Conservation (phyloP, 148 eudicot species). For the Rhododendron ovatum region DNA sequence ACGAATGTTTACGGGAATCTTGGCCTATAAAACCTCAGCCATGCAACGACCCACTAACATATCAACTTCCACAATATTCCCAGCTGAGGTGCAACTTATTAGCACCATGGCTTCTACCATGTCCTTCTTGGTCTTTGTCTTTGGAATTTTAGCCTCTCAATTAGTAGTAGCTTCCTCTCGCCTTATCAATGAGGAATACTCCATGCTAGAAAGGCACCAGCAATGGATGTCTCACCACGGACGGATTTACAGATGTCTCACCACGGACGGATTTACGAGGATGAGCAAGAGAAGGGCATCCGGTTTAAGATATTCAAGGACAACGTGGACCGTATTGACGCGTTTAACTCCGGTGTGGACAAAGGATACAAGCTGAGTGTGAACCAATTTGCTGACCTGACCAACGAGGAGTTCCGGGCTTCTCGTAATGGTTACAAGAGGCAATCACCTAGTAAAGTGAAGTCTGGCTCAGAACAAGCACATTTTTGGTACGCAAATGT, state of each 20-base stretch:
- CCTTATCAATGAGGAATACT: slow-evolving; percentile 16
- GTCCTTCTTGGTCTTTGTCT: slow-evolving; percentile 5
- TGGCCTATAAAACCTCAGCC: slow-evolving; percentile 4
- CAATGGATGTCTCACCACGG: slow-evolving; percentile 51
- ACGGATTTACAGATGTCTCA: too few relatives aligned
- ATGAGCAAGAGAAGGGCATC: slow-evolving; percentile 31
- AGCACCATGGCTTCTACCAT: slow-evolving; percentile 21
- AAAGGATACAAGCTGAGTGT: slow-evolving; percentile 32
- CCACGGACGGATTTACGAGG: slow-evolving; percentile 51
- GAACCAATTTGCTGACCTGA: slow-evolving; percentile 58
- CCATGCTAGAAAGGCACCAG: slow-evolving; percentile 41
- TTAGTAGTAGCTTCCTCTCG: slow-evolving; percentile 16
- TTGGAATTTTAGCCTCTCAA: slow-evolving; percentile 14
- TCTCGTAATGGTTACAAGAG: slow-evolving; percentile 38
- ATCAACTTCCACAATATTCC: background rate
- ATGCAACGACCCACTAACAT: background rate
- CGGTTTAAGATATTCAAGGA: slow-evolving; percentile 43
- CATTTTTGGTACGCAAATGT: slow-evolving; percentile 42
- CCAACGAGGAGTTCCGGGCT: slow-evolving; percentile 50
- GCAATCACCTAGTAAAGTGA: background rate
- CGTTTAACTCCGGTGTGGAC: slow-evolving; percentile 25
- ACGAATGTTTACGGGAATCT: background rate
- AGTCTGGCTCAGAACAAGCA: slow-evolving; percentile 5
- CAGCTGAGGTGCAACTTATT: background rate
- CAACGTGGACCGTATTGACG: slow-evolving; percentile 50